Percentiles rank a stretch among this genome's conserved stretches.
Conservation (phyloP, 2,329 filamentous ascomycete genomes). For the Pseudocercospora ulei region DNA sequence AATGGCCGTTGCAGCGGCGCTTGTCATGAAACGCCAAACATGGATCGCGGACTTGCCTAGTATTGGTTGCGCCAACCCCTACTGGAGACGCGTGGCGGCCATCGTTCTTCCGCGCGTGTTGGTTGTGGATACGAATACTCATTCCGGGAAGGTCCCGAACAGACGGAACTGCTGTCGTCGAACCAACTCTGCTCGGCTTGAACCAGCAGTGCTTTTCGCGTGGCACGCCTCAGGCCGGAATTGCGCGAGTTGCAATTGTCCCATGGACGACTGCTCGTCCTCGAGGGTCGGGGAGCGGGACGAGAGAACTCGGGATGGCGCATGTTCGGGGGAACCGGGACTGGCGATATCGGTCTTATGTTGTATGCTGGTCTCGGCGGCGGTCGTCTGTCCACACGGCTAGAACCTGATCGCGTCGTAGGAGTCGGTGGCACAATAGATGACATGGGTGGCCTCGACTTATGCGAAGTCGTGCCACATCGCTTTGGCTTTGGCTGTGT, state of each 20-base stretch:
- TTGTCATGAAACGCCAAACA: too few relatives aligned
- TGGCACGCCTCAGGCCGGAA: not conserved
- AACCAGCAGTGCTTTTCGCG: not conserved
- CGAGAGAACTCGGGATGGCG: not conserved
- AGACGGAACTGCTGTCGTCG: not conserved
- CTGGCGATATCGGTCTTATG: not conserved
- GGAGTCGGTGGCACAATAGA: not conserved
- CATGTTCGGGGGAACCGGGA: not conserved
- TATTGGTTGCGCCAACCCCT: not conserved
- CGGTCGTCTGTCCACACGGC: not conserved
- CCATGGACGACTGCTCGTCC: conserved; percentile 2
- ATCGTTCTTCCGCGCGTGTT: not conserved
- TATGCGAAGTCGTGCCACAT: not conserved
- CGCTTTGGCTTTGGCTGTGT: conserved; percentile 1
- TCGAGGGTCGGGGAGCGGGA: not conserved
- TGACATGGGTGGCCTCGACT: not conserved
- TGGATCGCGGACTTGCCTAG: too few relatives aligned
- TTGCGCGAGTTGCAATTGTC: not conserved
- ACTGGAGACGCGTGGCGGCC: not conserved
- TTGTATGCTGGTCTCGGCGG: conserved; percentile 1
- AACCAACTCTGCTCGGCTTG: conserved; percentile 1
- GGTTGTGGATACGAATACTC: not conserved
- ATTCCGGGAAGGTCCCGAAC: not conserved
- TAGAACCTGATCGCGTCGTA: not conserved
- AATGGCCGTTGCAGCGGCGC: too few relatives aligned